Base-by-base conservation (phyloP, 2,329 filamentous ascomycete species). In the Ciborinia camelliae region DNA sequence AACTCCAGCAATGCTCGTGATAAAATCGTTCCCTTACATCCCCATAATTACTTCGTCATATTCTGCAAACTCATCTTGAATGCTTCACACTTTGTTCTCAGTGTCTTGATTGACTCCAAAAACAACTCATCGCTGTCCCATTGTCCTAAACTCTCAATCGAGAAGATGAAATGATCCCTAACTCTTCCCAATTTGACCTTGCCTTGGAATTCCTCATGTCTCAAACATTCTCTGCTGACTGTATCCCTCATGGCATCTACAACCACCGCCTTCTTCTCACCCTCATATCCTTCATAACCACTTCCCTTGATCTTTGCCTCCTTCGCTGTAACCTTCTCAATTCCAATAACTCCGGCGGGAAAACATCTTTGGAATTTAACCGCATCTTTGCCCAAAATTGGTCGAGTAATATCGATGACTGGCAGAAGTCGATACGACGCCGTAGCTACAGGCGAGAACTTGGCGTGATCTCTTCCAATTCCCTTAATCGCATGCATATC, bases 81-180 rank as follows among this genome's bases (percentile, higher is more conserved):
- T 72, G 84, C 83, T 75, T 86, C 80, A 71, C 91, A 95, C 82
- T 98, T 98, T 72, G 86, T 82, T 81, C 93, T 97, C 68, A 99
- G 79, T 71, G 92, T 81, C 79, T 89, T 90, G 59, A 99, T 84
- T 35, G 91, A 88, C 79, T 98, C 92, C 64, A 99, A 78, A 81
- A 99, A 98, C 69, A 99, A 82, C 78, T 92, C 88, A 73, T 98
- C 94, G 75, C 92, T 97, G 66, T 95, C 89, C 81, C 92, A 96
- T 79, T 99, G 95, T 7, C 95, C 96, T 0, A 92, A 89, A 81
- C 93, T 97, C 82, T 99, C 95, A 43, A 99, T 84, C 63, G 87
- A 90, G 82, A 95, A 99, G 78, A 99, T 98, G 77, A 99, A 99
- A 80, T 99, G 96, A 77, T 99, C 95, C 69, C 92, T 84, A 72